phyloP scores from a whole-genome alignment of 2,329 filamentous ascomycete species.

The Tolypocladium inflatum region DNA sequence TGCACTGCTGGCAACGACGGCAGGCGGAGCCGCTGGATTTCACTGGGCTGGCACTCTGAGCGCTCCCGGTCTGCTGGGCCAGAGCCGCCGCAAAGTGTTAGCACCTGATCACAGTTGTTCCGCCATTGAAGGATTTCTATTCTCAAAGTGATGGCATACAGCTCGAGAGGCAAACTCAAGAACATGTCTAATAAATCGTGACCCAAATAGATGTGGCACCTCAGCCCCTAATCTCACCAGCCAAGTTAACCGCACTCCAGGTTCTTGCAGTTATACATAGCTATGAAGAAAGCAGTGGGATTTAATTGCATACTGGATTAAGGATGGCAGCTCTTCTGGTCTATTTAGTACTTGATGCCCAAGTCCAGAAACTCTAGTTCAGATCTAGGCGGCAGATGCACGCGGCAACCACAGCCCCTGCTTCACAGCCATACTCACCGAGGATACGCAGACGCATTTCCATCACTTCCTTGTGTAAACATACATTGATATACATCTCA shows the following conservation, averaged over 20 bases:
- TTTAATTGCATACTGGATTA: neutral
- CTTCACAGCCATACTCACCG: neutral
- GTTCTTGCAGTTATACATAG: neutral
- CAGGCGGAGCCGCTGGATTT: neutral
- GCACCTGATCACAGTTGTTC: neutral
- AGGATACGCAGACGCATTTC: neutral
- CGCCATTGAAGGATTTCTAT: neutral
- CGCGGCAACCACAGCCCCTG: neutral
- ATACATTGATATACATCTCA: slow-evolving; percentile 29
- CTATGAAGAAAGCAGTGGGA: neutral
- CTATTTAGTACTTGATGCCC: neutral
- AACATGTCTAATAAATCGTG: too few species aligned
- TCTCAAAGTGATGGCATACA: neutral
- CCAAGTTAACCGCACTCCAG: neutral
- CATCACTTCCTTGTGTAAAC: slow-evolving; percentile 12
- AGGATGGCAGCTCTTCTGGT: neutral
- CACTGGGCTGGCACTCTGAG: neutral
- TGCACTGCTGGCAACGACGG: neutral
- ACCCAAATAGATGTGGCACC: too few species aligned
- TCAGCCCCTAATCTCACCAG: neutral
- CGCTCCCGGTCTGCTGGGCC: neutral
- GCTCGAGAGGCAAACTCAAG: neutral
- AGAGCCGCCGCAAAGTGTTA: neutral
- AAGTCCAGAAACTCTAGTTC: neutral
- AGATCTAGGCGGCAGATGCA: neutral